A percentile compares a stretch with the other conserved stretches of the same genome.
phyloP scores from a whole-genome alignment of 352 stramenopile genomes.

The Globisporangium apiculatum region DNA sequence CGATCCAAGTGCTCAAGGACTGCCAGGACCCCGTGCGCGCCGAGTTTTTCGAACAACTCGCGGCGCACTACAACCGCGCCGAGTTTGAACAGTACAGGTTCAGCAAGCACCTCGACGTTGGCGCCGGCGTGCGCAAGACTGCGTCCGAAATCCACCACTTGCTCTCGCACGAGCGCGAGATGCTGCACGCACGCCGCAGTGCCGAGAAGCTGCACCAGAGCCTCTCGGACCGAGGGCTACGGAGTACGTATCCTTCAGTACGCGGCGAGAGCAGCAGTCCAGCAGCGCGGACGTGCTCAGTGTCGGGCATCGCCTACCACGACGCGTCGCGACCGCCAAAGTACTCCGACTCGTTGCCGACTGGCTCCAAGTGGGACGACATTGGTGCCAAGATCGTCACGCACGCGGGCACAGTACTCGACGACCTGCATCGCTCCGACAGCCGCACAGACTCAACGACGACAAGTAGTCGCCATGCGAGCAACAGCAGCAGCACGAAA shows the following conservation, averaged over 20 bases:
- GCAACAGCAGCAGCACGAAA: not conserved
- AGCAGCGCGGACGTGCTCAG: not conserved
- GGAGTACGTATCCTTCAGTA: conserved; percentile 19
- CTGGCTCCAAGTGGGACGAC: conserved; percentile 19
- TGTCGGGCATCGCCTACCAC: conserved; percentile 9
- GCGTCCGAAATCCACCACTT: conserved; percentile 42
- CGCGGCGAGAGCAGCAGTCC: conserved; percentile 5
- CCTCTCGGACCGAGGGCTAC: conserved; percentile 40
- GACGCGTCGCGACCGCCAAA: conserved; percentile 16
- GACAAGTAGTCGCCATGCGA: not conserved
- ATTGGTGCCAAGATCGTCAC: conserved; percentile 40
- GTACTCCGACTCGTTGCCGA: conserved; percentile 31
- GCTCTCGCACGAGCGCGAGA: conserved; percentile 37
- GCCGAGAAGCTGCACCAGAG: conserved; percentile 52
- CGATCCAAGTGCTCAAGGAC: conserved; percentile 56
- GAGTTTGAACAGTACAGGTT: conserved; percentile 74
- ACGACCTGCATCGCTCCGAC: conserved; percentile 6
- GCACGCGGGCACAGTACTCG: conserved; percentile 23
- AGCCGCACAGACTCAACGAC: not conserved
- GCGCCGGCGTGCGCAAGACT: conserved; percentile 54
- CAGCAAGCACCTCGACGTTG: conserved; percentile 61
- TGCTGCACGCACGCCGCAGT: conserved; percentile 35
- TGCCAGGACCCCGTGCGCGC: conserved; percentile 34
- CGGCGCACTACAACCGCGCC: conserved; percentile 58
- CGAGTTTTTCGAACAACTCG: conserved; percentile 39